Evolutionary conservation across 441 rosid genomes (phyloP).

Genomic region (Jatropha podagrica): DNA sequence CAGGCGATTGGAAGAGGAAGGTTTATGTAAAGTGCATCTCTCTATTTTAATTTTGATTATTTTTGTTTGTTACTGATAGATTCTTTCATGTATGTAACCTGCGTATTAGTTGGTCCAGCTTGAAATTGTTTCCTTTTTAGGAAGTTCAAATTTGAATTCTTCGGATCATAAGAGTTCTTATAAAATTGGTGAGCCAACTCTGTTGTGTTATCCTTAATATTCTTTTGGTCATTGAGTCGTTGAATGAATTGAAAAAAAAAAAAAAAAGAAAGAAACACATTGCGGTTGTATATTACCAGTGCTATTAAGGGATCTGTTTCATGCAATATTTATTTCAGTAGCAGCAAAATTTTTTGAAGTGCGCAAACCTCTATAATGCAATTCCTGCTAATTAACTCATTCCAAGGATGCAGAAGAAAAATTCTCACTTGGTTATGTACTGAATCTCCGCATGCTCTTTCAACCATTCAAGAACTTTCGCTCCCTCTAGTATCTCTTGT

Average conservation of each 20-base stretch:
- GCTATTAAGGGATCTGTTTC: neutral
- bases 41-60: conserved; percentile 71
- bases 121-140: neutral
- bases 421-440: conserved; percentile 56
- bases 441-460: conserved; percentile 70
- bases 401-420: neutral
- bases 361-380: neutral
- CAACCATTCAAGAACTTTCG: conserved; percentile 95
- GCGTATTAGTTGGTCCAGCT: neutral
- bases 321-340: neutral
- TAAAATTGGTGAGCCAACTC: too few relatives aligned
- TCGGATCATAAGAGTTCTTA: too few relatives aligned
- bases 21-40: conserved; percentile 26
- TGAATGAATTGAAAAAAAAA: too few relatives aligned
- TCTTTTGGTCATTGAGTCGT: too few relatives aligned
- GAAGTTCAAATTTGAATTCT: too few relatives aligned
- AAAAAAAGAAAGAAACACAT: too few relatives aligned
- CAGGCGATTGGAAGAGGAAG: neutral
- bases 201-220: too few relatives aligned
- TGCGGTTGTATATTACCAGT: neutral
- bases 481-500: conserved; percentile 89
- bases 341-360: conserved; percentile 8
- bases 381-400: neutral
- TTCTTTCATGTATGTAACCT: neutral
- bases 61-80: conserved; percentile 35